Evolutionary conservation across 371 early-diverging fungal species (phyloP).

Genomic region (Syncephalastrum monosporum): DNA sequence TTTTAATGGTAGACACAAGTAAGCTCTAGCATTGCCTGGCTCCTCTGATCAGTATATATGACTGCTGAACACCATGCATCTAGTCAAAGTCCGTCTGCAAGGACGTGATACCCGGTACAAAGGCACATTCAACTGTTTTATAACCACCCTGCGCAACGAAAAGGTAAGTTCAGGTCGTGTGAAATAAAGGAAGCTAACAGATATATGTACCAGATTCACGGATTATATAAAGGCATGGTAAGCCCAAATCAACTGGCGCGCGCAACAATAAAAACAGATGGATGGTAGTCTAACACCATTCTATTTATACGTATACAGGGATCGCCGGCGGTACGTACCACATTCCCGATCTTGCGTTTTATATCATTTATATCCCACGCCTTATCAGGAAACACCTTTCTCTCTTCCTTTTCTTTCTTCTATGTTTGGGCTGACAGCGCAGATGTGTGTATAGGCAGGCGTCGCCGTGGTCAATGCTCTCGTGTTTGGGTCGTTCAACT

Average conservation of each 20-base stretch:
- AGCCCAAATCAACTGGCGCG: slow-evolving; percentile 1
- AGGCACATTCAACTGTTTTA: slow-evolving; percentile 65
- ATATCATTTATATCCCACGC: not conserved
- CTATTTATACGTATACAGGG: slow-evolving; percentile 24
- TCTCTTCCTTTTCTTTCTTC: slow-evolving; percentile 5
- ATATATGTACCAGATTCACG: slow-evolving; percentile 42
- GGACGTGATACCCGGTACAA: slow-evolving; percentile 55
- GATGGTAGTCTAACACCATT: not conserved
- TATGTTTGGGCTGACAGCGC: not conserved
- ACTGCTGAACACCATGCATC: slow-evolving; percentile 2
- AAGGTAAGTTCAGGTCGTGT: slow-evolving; percentile 34
- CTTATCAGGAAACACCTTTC: not conserved
- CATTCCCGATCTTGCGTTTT: slow-evolving; percentile 1
- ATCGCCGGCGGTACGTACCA: slow-evolving; percentile 50
- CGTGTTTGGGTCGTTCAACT: slow-evolving; percentile 67
- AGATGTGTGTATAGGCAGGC: slow-evolving; percentile 47
- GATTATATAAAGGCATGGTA: slow-evolving; percentile 71
- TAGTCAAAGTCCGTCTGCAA: slow-evolving; percentile 62
- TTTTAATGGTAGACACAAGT: not conserved
- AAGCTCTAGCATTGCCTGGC: no score
- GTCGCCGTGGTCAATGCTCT: slow-evolving; percentile 67
- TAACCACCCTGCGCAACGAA: slow-evolving; percentile 57
- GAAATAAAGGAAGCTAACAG: not conserved
- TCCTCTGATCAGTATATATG: no score
- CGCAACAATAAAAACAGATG: not conserved